phyloP scores from a whole-genome alignment of 352 stramenopile species.

The Globisporangium emineosum region DNA sequence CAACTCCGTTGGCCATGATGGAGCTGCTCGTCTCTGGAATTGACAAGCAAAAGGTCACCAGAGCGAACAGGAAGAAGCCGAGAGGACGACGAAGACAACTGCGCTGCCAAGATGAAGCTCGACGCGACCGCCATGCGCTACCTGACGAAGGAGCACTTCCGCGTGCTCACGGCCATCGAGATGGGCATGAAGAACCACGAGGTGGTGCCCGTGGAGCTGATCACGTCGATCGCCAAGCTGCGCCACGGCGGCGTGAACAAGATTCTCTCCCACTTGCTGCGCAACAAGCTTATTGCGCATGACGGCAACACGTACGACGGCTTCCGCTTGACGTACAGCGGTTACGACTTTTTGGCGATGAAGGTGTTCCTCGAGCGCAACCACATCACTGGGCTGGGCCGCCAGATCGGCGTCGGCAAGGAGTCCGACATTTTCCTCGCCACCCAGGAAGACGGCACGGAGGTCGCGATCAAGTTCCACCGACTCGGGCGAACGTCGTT shows the following conservation, averaged over 20 bases:
- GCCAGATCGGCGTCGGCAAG: conserved; percentile 98
- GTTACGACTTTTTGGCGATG: conserved; percentile 99
- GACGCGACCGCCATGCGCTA: conserved; percentile 93
- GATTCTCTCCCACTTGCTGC: conserved; percentile 95
- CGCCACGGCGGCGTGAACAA: conserved; percentile 97
- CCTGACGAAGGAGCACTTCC: conserved; percentile 95
- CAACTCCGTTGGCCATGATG: conserved; percentile 10
- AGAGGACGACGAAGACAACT: conserved; percentile 5
- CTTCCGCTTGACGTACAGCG: conserved; percentile 97
- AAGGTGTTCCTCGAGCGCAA: conserved; percentile 93
- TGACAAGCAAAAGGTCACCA: conserved; percentile 16
- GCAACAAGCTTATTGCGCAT: conserved; percentile 98
- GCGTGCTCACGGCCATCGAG: conserved; percentile 98
- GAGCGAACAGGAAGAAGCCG: conserved; percentile 1
- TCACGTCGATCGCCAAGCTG: conserved; percentile 96
- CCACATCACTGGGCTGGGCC: conserved; percentile 88
- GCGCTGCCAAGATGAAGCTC: conserved; percentile 81
- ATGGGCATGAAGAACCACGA: conserved; percentile 99
- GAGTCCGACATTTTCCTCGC: conserved; percentile 99
- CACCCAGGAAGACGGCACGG: conserved; percentile 90
- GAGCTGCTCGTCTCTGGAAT: background rate
- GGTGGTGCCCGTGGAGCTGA: conserved; percentile 96
- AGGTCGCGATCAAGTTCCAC: conserved; percentile 99
- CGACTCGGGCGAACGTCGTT: conserved; percentile 98
- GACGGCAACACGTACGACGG: conserved; percentile 96